Percentiles rank a stretch among this genome's conserved stretches.
Evolutionary conservation across 2,329 filamentous ascomycete genomes (phyloP).

Genomic region (Exophiala oligosperma): DNA sequence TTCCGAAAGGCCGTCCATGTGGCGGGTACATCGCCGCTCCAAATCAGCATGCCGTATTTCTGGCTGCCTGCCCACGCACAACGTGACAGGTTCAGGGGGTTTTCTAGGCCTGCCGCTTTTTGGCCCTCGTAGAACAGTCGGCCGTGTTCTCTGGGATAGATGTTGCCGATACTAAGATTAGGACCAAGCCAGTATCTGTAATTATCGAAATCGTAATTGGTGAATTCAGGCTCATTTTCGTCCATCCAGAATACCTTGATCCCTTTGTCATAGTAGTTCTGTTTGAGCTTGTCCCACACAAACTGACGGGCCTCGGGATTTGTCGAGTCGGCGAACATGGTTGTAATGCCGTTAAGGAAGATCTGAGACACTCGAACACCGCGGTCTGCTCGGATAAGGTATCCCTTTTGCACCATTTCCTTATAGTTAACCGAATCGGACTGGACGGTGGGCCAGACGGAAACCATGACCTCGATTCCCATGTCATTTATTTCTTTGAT

Average conservation of each 20-base stretch:
- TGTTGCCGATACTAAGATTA: constrained; percentile 59
- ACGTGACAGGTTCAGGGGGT: constrained; percentile 60
- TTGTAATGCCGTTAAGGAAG: constrained; percentile 52
- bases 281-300: constrained; percentile 59
- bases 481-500: constrained; percentile 59
- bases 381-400: constrained; percentile 61
- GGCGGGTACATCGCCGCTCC: constrained; percentile 66
- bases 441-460: constrained; percentile 68
- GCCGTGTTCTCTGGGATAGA: constrained; percentile 60
- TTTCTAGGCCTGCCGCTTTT: constrained; percentile 48
- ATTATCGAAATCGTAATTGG: constrained; percentile 65
- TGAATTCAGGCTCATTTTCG: constrained; percentile 68
- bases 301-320: constrained; percentile 60
- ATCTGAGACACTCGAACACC: constrained; percentile 61
- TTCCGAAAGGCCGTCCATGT: constrained; percentile 61
- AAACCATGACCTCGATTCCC: constrained; percentile 66
- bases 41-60: constrained; percentile 64
- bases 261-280: constrained; percentile 63
- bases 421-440: constrained; percentile 58
- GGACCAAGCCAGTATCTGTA: constrained; percentile 62
- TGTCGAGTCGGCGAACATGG: constrained; percentile 64
- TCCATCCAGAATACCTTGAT: constrained; percentile 69
- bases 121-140: constrained; percentile 59
- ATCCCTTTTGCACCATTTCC: constrained; percentile 62
- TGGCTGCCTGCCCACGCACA: constrained; percentile 62